phyloP scores from a whole-genome alignment of 2,329 filamentous ascomycete genomes.

The Zopfia rhizophila region DNA sequence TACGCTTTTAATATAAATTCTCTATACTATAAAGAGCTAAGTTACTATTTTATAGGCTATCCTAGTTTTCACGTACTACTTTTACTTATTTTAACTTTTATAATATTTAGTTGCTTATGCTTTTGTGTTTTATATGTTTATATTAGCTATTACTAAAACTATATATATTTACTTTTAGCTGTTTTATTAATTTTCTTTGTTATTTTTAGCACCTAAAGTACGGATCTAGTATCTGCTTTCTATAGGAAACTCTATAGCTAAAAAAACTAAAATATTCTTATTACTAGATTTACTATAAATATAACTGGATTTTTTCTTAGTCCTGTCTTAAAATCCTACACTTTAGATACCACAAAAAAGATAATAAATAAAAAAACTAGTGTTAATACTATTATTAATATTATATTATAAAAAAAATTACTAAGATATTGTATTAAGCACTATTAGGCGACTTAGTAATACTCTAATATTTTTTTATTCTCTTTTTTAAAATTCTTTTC shows the following conservation, averaged over 20 bases:
- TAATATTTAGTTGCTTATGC: too few relatives aligned
- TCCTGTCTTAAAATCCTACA: slow-evolving; percentile 1
- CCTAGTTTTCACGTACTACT: too few relatives aligned
- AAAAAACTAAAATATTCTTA: slow-evolving; percentile 7
- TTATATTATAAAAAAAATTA: slow-evolving; percentile 3
- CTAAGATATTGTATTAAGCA: slow-evolving; percentile 5
- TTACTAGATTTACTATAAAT: slow-evolving; percentile 7
- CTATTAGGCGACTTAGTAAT: slow-evolving; percentile 4
- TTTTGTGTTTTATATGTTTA: too few relatives aligned
- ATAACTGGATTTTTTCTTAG: slow-evolving; percentile 2
- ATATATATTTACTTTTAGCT: too few relatives aligned
- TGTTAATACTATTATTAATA: slow-evolving; percentile 9
- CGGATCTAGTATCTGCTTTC: not conserved
- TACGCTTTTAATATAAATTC: too few relatives aligned
- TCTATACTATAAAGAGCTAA: too few relatives aligned
- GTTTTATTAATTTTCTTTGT: too few relatives aligned
- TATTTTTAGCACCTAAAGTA: too few relatives aligned
- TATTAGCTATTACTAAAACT: too few relatives aligned
- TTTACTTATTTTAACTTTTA: too few relatives aligned
- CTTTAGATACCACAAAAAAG: slow-evolving; percentile 1
- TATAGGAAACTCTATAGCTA: not conserved
- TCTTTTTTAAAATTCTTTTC: not conserved
- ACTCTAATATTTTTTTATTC: not conserved
- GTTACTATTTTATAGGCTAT: too few relatives aligned
- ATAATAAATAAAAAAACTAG: slow-evolving; percentile 4